These are phyloP conservation scores for Annulohypoxylon maeteangense DNA, from an alignment of 495 filamentous ascomycete genomes.

Conservation along the genomic window DNA sequence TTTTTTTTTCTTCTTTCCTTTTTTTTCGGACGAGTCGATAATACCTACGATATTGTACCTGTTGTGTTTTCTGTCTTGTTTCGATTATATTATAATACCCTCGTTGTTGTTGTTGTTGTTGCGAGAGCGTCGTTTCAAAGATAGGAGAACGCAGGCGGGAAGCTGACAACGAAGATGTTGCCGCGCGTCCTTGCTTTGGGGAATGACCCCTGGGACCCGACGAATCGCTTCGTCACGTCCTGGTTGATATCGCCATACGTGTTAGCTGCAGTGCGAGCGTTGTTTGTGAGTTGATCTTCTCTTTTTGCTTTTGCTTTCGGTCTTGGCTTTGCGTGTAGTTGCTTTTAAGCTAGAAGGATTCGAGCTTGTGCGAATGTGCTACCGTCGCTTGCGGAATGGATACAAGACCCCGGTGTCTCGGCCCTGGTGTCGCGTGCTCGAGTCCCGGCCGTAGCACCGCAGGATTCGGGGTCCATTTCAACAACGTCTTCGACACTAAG, in stretches of 20 bases:
- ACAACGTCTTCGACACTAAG: not conserved
- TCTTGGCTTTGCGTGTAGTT: not conserved
- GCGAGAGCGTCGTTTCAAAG: not conserved
- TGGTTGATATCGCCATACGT: slow-evolving; percentile 75
- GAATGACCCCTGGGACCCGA: slow-evolving; percentile 63
- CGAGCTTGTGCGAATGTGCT: not conserved
- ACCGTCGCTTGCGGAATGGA: not conserved
- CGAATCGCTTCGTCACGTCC: slow-evolving; percentile 76
- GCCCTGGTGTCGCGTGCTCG: not conserved
- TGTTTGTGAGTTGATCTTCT: slow-evolving; percentile 58
- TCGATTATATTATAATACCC: not conserved
- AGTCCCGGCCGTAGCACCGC: not conserved
- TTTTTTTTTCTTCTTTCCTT: no score
- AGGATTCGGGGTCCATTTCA: not conserved
- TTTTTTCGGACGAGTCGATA: no score
- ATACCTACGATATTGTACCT: not conserved
- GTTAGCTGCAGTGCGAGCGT: slow-evolving; percentile 67
- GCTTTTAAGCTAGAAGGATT: not conserved
- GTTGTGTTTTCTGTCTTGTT: not conserved
- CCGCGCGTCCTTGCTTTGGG: slow-evolving; percentile 53
- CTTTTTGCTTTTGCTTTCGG: not conserved
- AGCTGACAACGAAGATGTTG: not conserved
- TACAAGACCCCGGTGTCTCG: not conserved
- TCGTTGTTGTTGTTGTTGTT: not conserved
- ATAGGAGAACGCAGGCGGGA: not conserved